These are phyloP conservation scores for Suillus paluster DNA, from an alignment of 768 basidiomycete genomes.

Conservation along the genomic window DNA sequence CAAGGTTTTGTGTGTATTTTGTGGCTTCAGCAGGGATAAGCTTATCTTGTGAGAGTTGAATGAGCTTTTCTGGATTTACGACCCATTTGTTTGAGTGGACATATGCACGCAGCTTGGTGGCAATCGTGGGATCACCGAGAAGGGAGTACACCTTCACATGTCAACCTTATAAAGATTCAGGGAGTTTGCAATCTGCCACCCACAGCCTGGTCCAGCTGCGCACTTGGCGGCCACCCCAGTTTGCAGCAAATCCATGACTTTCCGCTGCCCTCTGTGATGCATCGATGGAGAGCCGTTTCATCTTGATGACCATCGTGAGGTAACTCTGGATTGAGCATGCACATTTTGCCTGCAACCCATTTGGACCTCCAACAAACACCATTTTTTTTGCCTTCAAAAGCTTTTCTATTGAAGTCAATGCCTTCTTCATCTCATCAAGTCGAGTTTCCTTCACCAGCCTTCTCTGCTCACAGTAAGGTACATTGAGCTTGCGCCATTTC, in stretches of 20 bases:
- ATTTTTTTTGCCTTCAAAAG: conserved; percentile 25
- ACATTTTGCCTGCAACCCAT: conserved; percentile 32
- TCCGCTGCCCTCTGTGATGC: conserved; percentile 28
- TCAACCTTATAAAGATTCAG: conserved; percentile 1
- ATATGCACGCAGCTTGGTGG: conserved; percentile 1
- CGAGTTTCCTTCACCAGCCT: neutral
- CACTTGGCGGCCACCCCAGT: conserved; percentile 33
- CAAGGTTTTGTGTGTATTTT: conserved; percentile 29
- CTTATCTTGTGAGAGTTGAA: conserved; percentile 25
- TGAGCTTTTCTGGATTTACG: conserved; percentile 37
- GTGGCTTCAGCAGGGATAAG: conserved; percentile 32
- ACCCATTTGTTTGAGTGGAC: conserved; percentile 25
- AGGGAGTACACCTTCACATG: conserved; percentile 11
- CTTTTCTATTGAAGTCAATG: conserved; percentile 10
- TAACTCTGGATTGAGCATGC: conserved; percentile 32
- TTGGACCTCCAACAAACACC: conserved; percentile 28
- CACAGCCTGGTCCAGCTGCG: conserved; percentile 27
- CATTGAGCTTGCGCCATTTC: neutral
- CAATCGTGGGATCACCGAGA: conserved; percentile 6
- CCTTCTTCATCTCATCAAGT: neutral
- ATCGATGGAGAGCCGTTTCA: conserved; percentile 17
- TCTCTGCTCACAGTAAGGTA: neutral
- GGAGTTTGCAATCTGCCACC: conserved; percentile 2
- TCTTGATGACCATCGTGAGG: conserved; percentile 35
- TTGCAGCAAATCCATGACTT: conserved; percentile 34